Evolutionary conservation across 305 asterid genomes (phyloP).

Genomic region (Nicotiana rustica): DNA sequence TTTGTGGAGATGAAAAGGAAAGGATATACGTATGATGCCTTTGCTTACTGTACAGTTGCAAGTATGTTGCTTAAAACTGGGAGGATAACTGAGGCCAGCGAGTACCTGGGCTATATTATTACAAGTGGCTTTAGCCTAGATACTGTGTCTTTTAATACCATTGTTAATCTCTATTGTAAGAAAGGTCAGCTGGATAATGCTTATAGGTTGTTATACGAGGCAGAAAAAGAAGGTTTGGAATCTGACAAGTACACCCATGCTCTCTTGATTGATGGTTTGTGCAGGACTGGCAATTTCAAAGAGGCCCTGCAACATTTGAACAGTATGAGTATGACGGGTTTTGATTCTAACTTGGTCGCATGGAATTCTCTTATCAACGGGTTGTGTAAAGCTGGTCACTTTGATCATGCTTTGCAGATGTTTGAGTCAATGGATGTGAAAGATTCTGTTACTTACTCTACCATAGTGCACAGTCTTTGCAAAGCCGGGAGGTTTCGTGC

Average conservation of each 20-base stretch:
- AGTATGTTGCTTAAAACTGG: constrained; percentile 69
- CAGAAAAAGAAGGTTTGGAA: constrained; percentile 62
- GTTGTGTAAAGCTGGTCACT: constrained; percentile 66
- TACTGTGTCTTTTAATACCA: constrained; percentile 71
- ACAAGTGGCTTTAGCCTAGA: constrained; percentile 77
- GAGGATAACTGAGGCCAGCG: constrained; percentile 54
- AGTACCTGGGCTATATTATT: constrained; percentile 66
- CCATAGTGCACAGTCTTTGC: constrained; percentile 78
- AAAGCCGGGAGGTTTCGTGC: constrained; percentile 61
- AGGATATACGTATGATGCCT: constrained; percentile 81
- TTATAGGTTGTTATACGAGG: constrained; percentile 54
- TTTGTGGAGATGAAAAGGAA: constrained; percentile 77
- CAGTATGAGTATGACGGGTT: constrained; percentile 60
- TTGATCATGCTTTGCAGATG: constrained; percentile 68
- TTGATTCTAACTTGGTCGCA: constrained; percentile 68
- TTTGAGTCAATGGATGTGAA: constrained; percentile 64
- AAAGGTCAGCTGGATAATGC: constrained; percentile 70
- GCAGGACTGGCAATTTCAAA: constrained; percentile 70
- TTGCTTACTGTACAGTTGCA: constrained; percentile 75
- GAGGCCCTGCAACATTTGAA: constrained; percentile 65
- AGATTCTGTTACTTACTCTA: constrained; percentile 81
- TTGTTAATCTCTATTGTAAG: constrained; percentile 70
- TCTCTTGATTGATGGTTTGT: constrained; percentile 74
- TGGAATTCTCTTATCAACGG: constrained; percentile 71
- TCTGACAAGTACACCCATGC: constrained; percentile 79